Percentiles rank a stretch among this genome's conserved stretches.
Evolutionary conservation across 768 basidiomycete species (phyloP).

Genomic region (Auricularia sp.): DNA sequence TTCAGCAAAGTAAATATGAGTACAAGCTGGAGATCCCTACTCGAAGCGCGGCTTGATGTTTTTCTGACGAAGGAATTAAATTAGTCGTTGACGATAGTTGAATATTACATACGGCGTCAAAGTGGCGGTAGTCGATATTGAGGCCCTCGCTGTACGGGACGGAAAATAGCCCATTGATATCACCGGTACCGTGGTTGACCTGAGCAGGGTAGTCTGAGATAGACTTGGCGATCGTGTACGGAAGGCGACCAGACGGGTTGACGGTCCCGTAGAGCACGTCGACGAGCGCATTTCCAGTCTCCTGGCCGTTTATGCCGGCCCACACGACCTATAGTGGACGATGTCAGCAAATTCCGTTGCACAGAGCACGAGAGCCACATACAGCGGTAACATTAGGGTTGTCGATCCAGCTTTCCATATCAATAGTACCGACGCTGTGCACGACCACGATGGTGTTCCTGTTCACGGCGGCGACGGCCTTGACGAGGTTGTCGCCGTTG

Average conservation of each 20-base stretch:
- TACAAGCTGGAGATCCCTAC: not conserved
- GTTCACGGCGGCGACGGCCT: slow-evolving; percentile 21
- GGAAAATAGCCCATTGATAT: slow-evolving; percentile 10
- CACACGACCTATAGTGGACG: slow-evolving; percentile 11
- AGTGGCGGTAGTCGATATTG: slow-evolving; percentile 17
- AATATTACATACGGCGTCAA: slow-evolving; percentile 15
- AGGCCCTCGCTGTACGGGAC: slow-evolving; percentile 22
- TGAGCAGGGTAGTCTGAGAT: slow-evolving; percentile 24
- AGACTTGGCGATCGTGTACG: slow-evolving; percentile 30
- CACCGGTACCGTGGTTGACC: slow-evolving; percentile 10
- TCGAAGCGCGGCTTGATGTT: slow-evolving; percentile 38
- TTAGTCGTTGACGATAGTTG: too few species aligned
- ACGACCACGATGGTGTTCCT: slow-evolving; percentile 16
- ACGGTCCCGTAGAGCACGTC: slow-evolving; percentile 29
- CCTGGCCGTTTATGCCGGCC: slow-evolving; percentile 21
- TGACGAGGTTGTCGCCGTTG: slow-evolving; percentile 24
- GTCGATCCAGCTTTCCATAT: slow-evolving; percentile 11
- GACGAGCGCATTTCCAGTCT: slow-evolving; percentile 27
- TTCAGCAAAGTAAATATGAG: too few species aligned
- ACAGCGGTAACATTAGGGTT: slow-evolving; percentile 20
- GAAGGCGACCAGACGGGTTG: slow-evolving; percentile 28
- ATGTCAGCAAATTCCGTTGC: not conserved
- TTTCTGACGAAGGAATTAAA: slow-evolving; percentile 15
- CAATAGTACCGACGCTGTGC: slow-evolving; percentile 9
- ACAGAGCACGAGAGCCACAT: not conserved